Conservation (phyloP, 441 rosid species). For the Kokia cookei region DNA sequence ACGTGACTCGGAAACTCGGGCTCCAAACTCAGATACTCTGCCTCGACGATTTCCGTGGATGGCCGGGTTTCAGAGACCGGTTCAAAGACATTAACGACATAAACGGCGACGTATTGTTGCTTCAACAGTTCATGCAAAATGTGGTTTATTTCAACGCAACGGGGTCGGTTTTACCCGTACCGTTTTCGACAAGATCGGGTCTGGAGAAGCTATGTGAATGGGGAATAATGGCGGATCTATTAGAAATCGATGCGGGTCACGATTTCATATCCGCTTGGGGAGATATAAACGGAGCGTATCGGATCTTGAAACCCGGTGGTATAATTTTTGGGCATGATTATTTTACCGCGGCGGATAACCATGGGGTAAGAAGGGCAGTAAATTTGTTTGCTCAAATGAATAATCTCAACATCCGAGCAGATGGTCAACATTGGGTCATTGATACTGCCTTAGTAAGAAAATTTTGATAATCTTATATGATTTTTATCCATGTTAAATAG, state of each 20-base stretch:
- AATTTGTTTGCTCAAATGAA: slow-evolving; percentile 51
- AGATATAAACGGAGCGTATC: background rate
- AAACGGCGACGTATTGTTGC: slow-evolving; percentile 55
- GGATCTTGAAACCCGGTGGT: background rate
- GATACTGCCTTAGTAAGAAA: slow-evolving; percentile 14
- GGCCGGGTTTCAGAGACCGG: slow-evolving; percentile 61
- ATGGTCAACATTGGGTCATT: slow-evolving; percentile 72
- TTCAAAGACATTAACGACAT: slow-evolving; percentile 34
- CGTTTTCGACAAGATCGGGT: slow-evolving; percentile 56
- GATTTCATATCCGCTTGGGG: slow-evolving; percentile 56
- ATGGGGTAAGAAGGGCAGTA: slow-evolving; percentile 64
- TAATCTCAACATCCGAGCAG: slow-evolving; percentile 37
- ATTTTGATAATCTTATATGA: too few species aligned
- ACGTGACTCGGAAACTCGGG: slow-evolving; percentile 47
- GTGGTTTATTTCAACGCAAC: slow-evolving; percentile 29
- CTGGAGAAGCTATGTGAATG: slow-evolving; percentile 55
- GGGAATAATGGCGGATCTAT: slow-evolving; percentile 55
- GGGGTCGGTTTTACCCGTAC: slow-evolving; percentile 45
- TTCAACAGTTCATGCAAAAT: slow-evolving; percentile 61
- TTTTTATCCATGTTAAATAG: too few species aligned
- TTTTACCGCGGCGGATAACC: slow-evolving; percentile 50
- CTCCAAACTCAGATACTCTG: slow-evolving; percentile 51
- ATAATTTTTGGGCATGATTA: slow-evolving; percentile 62
- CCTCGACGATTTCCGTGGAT: slow-evolving; percentile 67
- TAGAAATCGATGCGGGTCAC: slow-evolving; percentile 72